Evolutionary conservation across 352 stramenopile species (phyloP), one percentile per base, ranked within the genome.

Genomic region (Globisporangium parvum): DNA sequence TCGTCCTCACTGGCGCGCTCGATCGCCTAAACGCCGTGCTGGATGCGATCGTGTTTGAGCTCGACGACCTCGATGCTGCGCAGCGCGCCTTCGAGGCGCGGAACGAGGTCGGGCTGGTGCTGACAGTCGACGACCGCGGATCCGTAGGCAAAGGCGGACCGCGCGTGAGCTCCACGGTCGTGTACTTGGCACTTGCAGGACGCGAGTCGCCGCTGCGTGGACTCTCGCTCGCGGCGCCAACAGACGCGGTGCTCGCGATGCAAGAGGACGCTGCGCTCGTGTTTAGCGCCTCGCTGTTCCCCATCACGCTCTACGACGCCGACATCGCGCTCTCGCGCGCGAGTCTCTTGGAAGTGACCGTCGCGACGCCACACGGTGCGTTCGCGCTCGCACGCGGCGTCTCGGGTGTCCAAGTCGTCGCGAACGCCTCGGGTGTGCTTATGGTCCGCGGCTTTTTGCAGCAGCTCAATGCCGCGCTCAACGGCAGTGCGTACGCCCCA

Each of bases 61-160:
- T 80, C 11, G 66, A 70, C 48, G 24, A 74, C 37, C 57, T 67
- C 10, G 56, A 77, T 33, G 21, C 42, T 6, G 28, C 3, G 17
- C 51, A 58, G 17, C 20, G 37, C 6, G 57, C 28, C 2, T 62
- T 24, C 21, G 35, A 49, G 48, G 35, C 26, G 15, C 54, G 51
- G 18, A 64, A 61, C 24, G 66, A 70, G 21, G 66, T 83, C 35
- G 69, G 70, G 1, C 42, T 91, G 10, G 63, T 69, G n/a, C 62
- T 88, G 15, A 81, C 67, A 24, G 63, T 78, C 31, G 80, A 91
- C 44, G 80, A 91, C 47, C 60, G 67, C 45, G 78, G 76, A 14
- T 75, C 66, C 3, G 70, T 69, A 42, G 80, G 78, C 26, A 65
- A 49, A 12, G 80, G 80, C 48, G 78, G 77, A 0, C 67, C 78